Conservation (phyloP, 73 alveolate species). For the Paraurostyla sp. region DNA sequence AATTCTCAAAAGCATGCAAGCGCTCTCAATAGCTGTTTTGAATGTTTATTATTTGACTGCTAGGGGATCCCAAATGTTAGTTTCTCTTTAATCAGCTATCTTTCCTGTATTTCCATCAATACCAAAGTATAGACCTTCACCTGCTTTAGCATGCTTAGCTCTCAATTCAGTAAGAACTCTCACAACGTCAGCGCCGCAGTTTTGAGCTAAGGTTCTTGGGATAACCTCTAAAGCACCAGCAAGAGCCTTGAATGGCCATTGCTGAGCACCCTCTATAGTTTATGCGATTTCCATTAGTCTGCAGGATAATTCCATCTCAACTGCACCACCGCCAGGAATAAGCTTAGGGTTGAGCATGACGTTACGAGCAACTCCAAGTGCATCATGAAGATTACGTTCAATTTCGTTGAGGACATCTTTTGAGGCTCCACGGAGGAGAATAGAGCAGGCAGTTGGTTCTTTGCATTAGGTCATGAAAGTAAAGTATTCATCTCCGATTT, state of each 20-base stretch:
- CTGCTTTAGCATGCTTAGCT: constrained; percentile 95
- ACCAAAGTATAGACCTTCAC: constrained; percentile 92
- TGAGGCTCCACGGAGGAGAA: constrained; percentile 98
- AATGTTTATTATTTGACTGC: constrained; percentile 97
- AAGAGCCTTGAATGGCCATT: constrained; percentile 97
- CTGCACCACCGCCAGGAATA: constrained; percentile 99
- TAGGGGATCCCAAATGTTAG: constrained; percentile 98
- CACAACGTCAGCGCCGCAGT: constrained; percentile 99
- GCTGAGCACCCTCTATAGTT: constrained; percentile 92
- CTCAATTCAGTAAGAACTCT: constrained; percentile 98
- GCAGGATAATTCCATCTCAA: constrained; percentile 99
- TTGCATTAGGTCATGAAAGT: constrained; percentile 94
- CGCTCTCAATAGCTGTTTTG: constrained; percentile 95
- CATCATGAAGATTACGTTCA: constrained; percentile 97
- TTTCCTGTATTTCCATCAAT: constrained; percentile 99
- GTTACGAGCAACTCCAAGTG: constrained; percentile 98
- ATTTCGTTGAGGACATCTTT: constrained; percentile 98
- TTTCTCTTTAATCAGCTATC: constrained; percentile 94
- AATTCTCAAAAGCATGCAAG: constrained; percentile 96
- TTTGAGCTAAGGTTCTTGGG: constrained; percentile 96
- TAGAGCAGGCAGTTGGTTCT: constrained; percentile 98
- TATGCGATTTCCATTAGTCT: constrained; percentile 90
- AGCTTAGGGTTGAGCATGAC: constrained; percentile 97
- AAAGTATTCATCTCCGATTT: constrained; percentile 97
- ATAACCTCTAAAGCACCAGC: constrained; percentile 98